Evolutionary conservation across 306 rosid species (phyloP).

Genomic region (Lagenaria siceraria): DNA sequence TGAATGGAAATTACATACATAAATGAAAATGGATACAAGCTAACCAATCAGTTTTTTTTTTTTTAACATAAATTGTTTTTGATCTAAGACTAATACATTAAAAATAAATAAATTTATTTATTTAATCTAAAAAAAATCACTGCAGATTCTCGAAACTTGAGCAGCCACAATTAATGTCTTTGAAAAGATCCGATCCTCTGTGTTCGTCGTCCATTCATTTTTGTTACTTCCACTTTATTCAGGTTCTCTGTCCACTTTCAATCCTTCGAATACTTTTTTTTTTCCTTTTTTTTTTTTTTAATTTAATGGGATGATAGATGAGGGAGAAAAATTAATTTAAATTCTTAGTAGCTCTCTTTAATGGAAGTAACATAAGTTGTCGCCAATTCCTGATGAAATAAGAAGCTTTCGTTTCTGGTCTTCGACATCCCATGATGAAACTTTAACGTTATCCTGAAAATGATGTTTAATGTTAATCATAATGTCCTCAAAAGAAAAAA

Average conservation of each 20-base stretch:
- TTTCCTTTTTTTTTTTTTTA: background rate
- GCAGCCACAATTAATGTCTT: background rate
- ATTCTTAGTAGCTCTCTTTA: conserved; percentile 9
- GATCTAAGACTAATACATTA: background rate
- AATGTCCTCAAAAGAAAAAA: background rate
- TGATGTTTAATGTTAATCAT: background rate
- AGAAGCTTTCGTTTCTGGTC: conserved; percentile 65
- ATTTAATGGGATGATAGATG: too few relatives aligned
- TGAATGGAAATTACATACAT: conserved; percentile 1
- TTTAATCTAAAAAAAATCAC: background rate
- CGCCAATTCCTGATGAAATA: conserved; percentile 50
- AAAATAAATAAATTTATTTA: background rate
- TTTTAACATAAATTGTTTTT: background rate
- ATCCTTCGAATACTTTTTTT: background rate
- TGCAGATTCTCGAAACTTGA: background rate
- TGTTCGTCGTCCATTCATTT: conserved; percentile 3
- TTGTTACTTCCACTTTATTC: conserved; percentile 23
- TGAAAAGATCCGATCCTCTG: conserved; percentile 5
- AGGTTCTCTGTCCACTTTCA: conserved; percentile 7
- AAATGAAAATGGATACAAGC: background rate
- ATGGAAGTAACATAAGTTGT: conserved; percentile 46
- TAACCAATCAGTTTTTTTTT: background rate
- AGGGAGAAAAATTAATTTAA: background rate
- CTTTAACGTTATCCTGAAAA: conserved; percentile 49
- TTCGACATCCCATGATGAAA: conserved; percentile 57